Evolutionary conservation across 176 grass and related monocot genomes (phyloP), one percentile per base, ranked within the genome.

Genomic region (Neostapfia colusana): DNA sequence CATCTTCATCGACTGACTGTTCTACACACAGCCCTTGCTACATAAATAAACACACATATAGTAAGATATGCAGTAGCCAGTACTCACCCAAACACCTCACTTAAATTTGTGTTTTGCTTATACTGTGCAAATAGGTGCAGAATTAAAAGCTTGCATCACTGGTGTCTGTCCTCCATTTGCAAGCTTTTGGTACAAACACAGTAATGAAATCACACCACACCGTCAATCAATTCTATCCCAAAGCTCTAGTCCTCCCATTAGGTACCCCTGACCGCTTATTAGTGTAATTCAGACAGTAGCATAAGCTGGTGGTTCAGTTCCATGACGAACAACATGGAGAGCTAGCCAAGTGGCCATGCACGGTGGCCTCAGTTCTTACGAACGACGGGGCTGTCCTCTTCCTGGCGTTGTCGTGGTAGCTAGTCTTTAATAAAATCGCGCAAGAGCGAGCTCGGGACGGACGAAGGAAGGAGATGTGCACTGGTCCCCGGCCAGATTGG

Each of bases 401-500:
- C 35, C 36, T 57, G 36, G 18, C 21, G 21, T 60, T 39, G 35
- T 65, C 24, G 63, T 0, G 40, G n/a, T n/a, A 67, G n/a, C n/a
- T n/a, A 35, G 83, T 75, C 80, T 74, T 82, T 40, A 85, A 65
- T 67, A 79, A 62, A 71, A 25, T 28, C 26, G 66, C 59, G 15
- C 9, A 61, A 43, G 55, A 51, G 10, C 13, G 61, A 56, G 67
- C 58, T 49, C 21, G 57, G 69, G 58, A 65, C 18, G 74, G 57
- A 57, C 51, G 77, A 65, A 74, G 77, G 25, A 31, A 73, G 70
- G 63, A 54, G 51, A 54, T 54, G 70, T 75, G 73, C 77, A 40
- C 81, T 91, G 91, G 91, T 91, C 91, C 88, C 91, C 42, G 24
- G 59, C 24, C 65, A 62, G 82, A 80, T 82, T 61, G 38, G 72